Evolutionary conservation across 2,329 filamentous ascomycete species (phyloP).

Genomic region (Penicillium brasilianum): DNA sequence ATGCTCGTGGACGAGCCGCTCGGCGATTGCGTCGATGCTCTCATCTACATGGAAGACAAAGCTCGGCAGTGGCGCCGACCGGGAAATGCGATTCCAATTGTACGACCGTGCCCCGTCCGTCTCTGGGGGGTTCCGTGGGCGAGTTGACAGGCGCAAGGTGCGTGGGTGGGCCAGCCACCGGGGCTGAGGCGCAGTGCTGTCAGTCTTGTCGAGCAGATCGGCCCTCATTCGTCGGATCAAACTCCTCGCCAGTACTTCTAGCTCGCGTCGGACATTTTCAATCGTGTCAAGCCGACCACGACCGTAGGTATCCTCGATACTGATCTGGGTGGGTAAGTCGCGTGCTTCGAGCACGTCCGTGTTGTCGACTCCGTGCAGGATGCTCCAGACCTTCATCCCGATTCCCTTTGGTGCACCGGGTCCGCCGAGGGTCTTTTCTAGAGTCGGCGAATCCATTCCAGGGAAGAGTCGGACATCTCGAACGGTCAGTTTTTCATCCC

Average conservation of each 20-base stretch:
- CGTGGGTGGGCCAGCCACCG: constrained; percentile 80
- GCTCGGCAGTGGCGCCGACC: constrained; percentile 72
- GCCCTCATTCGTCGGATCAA: constrained; percentile 77
- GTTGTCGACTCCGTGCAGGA: constrained; percentile 81
- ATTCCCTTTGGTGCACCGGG: constrained; percentile 73
- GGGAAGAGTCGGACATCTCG: constrained; percentile 67
- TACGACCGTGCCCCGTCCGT: constrained; percentile 61
- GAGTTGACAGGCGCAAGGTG: constrained; percentile 79
- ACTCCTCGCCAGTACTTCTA: constrained; percentile 70
- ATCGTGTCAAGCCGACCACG: constrained; percentile 69
- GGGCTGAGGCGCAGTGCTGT: constrained; percentile 35
- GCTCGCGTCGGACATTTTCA: constrained; percentile 68
- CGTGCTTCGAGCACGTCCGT: constrained; percentile 73
- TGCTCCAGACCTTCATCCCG: constrained; percentile 73
- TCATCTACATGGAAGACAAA: constrained; percentile 72
- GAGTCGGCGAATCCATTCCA: constrained; percentile 64
- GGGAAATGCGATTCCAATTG: constrained; percentile 72
- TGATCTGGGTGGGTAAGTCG: constrained; percentile 82
- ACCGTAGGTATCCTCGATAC: constrained; percentile 90
- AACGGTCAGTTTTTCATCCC: constrained; percentile 65
- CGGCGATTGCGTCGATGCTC: constrained; percentile 64
- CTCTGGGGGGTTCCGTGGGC: constrained; percentile 62
- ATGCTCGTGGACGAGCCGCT: constrained; percentile 70
- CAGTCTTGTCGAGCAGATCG: constrained; percentile 68
- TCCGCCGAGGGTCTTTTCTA: constrained; percentile 73